Evolutionary conservation across 2,329 filamentous ascomycete species (phyloP), one percentile per base, ranked within the genome.

Genomic region (Trichoderma endophyticum): DNA sequence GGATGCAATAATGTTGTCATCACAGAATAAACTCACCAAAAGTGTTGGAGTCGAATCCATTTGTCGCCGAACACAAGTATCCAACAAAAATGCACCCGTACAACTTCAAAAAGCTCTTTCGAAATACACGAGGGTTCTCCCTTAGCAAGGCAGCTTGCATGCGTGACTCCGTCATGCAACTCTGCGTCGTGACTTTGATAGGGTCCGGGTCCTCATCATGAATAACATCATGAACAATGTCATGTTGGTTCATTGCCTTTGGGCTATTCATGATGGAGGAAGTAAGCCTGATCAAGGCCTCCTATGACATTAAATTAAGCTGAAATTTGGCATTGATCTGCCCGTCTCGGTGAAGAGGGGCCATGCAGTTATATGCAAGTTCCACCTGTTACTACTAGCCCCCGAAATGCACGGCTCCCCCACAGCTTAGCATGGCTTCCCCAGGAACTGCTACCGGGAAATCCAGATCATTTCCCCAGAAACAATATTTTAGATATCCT

Each of bases 1-100:
- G 12, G 26, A 24, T 32, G 36, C 18, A 64, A 7, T 11, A 3
- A 28, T 21, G 9, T 24, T 15, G 15, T 1, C 3, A n/a, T 15
- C 6, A 18, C 18, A 14, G n/a, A 14, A 11, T 51, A 11, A 24
- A 24, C 39, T 15, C 4, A 64, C 62, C 62, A 51, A 64, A 64
- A 15, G 62, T 64, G 14, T 64, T 64, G 18, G 62, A 64, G 18
- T 64, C 62, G 15, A 64, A 64, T 64, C 62, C 62, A 51, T 64
- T 64, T 9, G 62, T 64, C 0, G 62, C 62, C 3, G 62, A 64
- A n/a, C 62, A 64, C 24, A 64, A 21, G n/a, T 64, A 64, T 21
- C 62, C 62, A 18, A 64, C 62, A 15, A 64, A 64, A 26, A 64
- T 64, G 3, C 62, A 64, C 2, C 39, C 62, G 18, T 64, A 64